phyloP scores from a whole-genome alignment of 192 early-diverging fungal genomes.

The Linnemannia exigua region DNA sequence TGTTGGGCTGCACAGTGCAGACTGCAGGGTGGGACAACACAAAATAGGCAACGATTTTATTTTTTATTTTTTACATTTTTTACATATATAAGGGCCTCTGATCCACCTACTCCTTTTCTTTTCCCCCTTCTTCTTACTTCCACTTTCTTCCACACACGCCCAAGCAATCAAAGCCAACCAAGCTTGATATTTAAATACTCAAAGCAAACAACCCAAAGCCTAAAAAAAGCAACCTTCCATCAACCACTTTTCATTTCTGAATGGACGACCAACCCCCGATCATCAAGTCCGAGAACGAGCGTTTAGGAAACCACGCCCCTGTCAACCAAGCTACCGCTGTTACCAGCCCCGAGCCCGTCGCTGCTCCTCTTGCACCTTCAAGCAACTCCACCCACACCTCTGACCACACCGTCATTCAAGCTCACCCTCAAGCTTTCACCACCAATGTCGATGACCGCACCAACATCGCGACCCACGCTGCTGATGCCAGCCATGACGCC shows the following conservation, averaged over 20 bases:
- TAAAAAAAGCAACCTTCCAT: background rate
- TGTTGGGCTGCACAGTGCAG: background rate
- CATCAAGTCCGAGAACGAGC: conserved; percentile 4
- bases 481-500: background rate
- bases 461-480: background rate
- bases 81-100: background rate
- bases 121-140: background rate
- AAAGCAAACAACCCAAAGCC: background rate
- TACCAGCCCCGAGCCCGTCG: background rate
- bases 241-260: background rate
- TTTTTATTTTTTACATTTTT: background rate
- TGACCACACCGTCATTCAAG: background rate
- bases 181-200: background rate
- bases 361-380: background rate
- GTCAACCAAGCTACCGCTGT: background rate
- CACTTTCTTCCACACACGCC: background rate
- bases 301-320: background rate
- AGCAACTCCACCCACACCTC: background rate
- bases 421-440: background rate
- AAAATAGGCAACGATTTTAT: background rate
- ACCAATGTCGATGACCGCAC: background rate
- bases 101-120: background rate
- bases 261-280: conserved; percentile 4
- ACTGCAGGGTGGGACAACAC: conserved; percentile 5
- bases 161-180: background rate